A percentile compares a stretch with the other conserved stretches of the same genome.
Evolutionary conservation across 2,329 filamentous ascomycete species (phyloP).

Genomic region (Colletotrichum australisinense): DNA sequence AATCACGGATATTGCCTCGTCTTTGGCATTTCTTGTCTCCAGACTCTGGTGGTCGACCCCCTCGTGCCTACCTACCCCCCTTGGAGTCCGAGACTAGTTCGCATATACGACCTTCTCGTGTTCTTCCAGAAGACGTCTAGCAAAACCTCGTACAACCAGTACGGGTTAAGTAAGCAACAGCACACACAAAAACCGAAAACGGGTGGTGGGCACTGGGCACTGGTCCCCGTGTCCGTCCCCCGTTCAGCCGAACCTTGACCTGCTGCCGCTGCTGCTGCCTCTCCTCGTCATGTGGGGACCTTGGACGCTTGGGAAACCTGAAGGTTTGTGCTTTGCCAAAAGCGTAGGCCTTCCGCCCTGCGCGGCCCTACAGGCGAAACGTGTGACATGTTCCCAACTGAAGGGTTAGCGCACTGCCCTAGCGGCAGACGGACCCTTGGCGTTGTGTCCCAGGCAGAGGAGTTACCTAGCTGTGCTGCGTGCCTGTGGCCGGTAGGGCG

Average conservation of each 20-base stretch:
- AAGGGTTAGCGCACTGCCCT: constrained; percentile 13
- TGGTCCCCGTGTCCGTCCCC: too few relatives aligned
- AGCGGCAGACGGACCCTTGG: constrained; percentile 24
- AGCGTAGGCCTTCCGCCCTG: background rate
- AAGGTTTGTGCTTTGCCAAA: constrained; percentile 1
- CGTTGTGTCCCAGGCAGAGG: background rate
- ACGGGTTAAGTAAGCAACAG: background rate
- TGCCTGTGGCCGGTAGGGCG: constrained; percentile 22
- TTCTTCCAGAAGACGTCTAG: constrained; percentile 18
- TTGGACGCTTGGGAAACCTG: background rate
- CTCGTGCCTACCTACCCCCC: background rate
- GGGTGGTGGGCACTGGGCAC: background rate
- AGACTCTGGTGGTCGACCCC: background rate
- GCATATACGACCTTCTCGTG: constrained; percentile 3
- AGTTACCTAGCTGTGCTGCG: too few relatives aligned
- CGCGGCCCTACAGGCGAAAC: constrained; percentile 3
- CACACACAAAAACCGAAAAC: background rate
- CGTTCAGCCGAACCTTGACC: background rate
- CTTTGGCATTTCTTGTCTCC: background rate
- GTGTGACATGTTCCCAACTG: constrained; percentile 7
- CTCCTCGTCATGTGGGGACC: background rate
- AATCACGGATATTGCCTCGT: constrained; percentile 8
- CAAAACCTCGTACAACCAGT: background rate
- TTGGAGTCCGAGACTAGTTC: constrained; percentile 7
- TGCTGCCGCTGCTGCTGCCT: background rate